Evolutionary conservation across 805 yeast genomes (phyloP).

Genomic region (Ogataea methanolica): DNA sequence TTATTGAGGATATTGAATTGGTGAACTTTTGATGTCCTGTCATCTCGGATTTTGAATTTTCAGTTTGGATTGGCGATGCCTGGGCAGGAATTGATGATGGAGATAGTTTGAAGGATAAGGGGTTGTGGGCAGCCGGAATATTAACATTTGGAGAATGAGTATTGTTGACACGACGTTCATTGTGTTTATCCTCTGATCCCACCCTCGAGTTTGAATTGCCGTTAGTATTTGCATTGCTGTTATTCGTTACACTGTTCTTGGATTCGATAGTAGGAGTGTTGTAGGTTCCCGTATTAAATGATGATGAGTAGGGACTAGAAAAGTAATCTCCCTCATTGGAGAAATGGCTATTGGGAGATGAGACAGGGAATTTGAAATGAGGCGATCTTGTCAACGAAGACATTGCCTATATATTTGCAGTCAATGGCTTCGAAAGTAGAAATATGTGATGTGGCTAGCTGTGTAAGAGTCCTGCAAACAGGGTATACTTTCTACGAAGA

Average conservation of each 20-base stretch:
- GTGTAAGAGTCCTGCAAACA: too few relatives aligned
- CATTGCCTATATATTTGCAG: neutral
- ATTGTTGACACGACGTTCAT: neutral
- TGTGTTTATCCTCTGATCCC: neutral
- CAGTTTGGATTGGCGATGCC: neutral
- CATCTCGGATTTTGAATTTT: neutral
- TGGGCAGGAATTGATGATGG: neutral
- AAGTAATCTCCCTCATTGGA: slow-evolving; percentile 3
- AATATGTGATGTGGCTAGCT: too few relatives aligned
- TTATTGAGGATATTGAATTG: slow-evolving; percentile 17
- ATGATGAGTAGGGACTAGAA: neutral
- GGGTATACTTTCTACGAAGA: too few relatives aligned
- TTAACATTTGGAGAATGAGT: neutral
- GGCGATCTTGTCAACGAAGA: slow-evolving; percentile 4
- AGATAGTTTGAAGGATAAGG: neutral
- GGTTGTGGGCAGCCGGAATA: too few relatives aligned
- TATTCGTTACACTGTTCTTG: neutral
- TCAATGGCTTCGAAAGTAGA: neutral
- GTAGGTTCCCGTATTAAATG: neutral
- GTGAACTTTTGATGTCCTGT: slow-evolving; percentile 13
- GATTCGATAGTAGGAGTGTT: neutral
- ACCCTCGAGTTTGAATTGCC: neutral
- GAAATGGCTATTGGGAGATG: neutral
- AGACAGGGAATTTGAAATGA: slow-evolving; percentile 3
- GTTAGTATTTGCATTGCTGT: neutral